Evolutionary conservation across 2,329 filamentous ascomycete species (phyloP).

Genomic region (Talaromyces sp.): DNA sequence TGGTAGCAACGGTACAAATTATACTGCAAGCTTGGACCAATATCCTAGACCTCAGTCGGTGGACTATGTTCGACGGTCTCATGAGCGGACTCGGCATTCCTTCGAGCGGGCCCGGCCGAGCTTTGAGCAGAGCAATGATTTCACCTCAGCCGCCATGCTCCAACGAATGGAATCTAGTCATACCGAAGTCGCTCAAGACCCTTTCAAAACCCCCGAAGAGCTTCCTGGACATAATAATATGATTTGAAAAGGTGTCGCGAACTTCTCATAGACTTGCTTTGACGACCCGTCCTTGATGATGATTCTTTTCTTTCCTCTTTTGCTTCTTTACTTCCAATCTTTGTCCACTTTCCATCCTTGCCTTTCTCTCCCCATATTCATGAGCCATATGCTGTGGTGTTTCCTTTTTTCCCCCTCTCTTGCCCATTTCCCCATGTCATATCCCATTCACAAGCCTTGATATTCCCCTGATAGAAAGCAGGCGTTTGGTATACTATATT

Average conservation of each 20-base stretch:
- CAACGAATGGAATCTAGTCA: constrained; percentile 76
- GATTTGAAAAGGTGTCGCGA: constrained; percentile 29
- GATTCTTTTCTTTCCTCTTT: constrained; percentile 33
- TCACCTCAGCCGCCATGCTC: constrained; percentile 85
- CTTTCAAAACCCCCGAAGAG: constrained; percentile 38
- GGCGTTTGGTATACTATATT: constrained; percentile 40
- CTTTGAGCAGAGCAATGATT: constrained; percentile 86
- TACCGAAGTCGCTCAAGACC: constrained; percentile 31
- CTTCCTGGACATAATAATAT: constrained; percentile 35
- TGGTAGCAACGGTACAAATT: constrained; percentile 91
- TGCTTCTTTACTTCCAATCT: constrained; percentile 24
- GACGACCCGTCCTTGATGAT: constrained; percentile 31
- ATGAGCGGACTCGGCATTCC: constrained; percentile 80
- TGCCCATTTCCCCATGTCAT: constrained; percentile 21
- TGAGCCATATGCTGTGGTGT: constrained; percentile 27
- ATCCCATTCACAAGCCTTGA: constrained; percentile 27
- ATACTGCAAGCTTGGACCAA: constrained; percentile 61
- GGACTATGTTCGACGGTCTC: constrained; percentile 68
- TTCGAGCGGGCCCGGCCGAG: constrained; percentile 84
- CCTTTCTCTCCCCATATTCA: constrained; percentile 12
- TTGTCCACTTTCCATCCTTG: constrained; percentile 9
- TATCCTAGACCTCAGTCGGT: constrained; percentile 61
- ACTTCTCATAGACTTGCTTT: constrained; percentile 31
- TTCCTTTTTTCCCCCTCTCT: constrained; percentile 27
- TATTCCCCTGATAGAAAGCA: constrained; percentile 44